A percentile compares a stretch with the other conserved stretches of the same genome.
Evolutionary conservation across 164 flowering plant genomes (phyloP).

Genomic region (Vitis vinifera): ASM3070453v1 NC_081816.1:16101001-16101500

Average conservation of each 20-base stretch:
- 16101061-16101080: slow-evolving; percentile 23
- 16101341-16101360: slow-evolving; percentile 19
- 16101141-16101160: slow-evolving; percentile 20
- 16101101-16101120: slow-evolving; percentile 32
- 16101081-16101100: slow-evolving; percentile 22
- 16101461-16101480: neutral
- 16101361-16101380: slow-evolving; percentile 23
- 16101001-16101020: too few relatives aligned
- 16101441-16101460: neutral
- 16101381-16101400: slow-evolving; percentile 21
- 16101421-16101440: neutral
- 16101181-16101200: too few relatives aligned
- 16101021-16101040: slow-evolving; percentile 1
- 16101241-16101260: slow-evolving; percentile 12
- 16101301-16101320: slow-evolving; percentile 20
- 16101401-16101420: slow-evolving; percentile 10
- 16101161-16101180: slow-evolving; percentile 7
- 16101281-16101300: slow-evolving; percentile 7
- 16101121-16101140: slow-evolving; percentile 24
- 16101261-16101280: neutral
- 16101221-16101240: slow-evolving; percentile 22
- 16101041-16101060: neutral
- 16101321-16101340: slow-evolving; percentile 16
- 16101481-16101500: slow-evolving; percentile 1
- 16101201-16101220: too few relatives aligned